Evolutionary conservation across 306 rosid species (phyloP).

Genomic region (Cotoneaster glaucophyllus): DNA sequence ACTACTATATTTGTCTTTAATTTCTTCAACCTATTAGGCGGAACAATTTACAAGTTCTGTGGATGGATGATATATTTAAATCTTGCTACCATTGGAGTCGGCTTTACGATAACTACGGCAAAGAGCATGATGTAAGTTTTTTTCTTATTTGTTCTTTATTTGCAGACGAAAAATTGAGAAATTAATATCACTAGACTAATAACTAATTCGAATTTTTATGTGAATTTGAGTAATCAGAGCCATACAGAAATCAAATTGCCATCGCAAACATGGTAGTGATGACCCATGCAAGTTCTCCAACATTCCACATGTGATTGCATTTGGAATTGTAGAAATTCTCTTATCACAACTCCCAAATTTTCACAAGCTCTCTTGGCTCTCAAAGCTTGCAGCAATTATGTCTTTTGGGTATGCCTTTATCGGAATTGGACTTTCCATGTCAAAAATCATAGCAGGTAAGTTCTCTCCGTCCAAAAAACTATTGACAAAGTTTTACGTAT

Average conservation of each 20-base stretch:
- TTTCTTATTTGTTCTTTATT: background rate
- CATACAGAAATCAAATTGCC: conserved; percentile 39
- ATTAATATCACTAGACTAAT: background rate
- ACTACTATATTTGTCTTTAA: too few species aligned
- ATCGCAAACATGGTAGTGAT: conserved; percentile 16
- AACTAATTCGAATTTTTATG: background rate
- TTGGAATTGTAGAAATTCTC: conserved; percentile 42
- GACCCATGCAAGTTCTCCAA: conserved; percentile 36
- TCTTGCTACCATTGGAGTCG: conserved; percentile 14
- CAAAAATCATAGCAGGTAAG: conserved; percentile 30
- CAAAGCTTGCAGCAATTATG: conserved; percentile 39
- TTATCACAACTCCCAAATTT: conserved; percentile 54
- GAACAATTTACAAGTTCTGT: conserved; percentile 12
- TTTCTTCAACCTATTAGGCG: conserved; percentile 2
- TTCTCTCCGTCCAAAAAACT: too few species aligned
- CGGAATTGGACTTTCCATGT: conserved; percentile 46
- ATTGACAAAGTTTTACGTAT: too few species aligned
- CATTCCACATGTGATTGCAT: conserved; percentile 49
- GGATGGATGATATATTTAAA: conserved; percentile 24
- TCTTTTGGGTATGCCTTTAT: conserved; percentile 50
- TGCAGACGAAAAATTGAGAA: accelerated
- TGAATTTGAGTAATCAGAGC: conserved; percentile 24
- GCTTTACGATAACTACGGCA: conserved; percentile 24
- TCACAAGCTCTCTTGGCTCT: conserved; percentile 43
- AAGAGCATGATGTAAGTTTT: conserved; percentile 22